Evolutionary conservation across 305 asterid species (phyloP).

Genomic region (Rubia balearica): DNA sequence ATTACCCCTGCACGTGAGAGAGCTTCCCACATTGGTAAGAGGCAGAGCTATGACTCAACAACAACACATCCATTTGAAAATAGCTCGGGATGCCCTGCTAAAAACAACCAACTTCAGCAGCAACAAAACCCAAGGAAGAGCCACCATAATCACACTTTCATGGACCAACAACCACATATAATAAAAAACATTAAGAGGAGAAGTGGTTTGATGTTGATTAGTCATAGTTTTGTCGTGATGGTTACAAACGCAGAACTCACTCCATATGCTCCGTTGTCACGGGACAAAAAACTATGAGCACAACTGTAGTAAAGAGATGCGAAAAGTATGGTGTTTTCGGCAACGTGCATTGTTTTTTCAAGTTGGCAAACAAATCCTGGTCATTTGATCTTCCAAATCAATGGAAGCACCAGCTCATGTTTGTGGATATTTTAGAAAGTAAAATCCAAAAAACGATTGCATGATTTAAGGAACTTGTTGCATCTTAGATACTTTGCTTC

Average conservation of each 20-base stretch:
- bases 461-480: background rate
- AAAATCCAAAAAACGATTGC: background rate
- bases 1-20: too few relatives aligned
- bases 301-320: background rate
- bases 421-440: background rate
- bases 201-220: background rate
- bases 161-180: too few relatives aligned
- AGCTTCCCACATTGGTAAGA: too few relatives aligned
- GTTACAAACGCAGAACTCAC: background rate
- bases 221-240: constrained; percentile 4
- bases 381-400: background rate
- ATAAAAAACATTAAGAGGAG: background rate
- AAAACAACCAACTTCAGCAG: too few relatives aligned
- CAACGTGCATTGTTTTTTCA: constrained; percentile 3
- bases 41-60: too few relatives aligned
- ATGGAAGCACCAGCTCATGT: background rate
- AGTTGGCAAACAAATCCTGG: background rate
- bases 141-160: too few relatives aligned
- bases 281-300: background rate
- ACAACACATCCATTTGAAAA: too few relatives aligned
- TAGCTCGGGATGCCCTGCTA: too few relatives aligned
- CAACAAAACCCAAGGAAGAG: too few relatives aligned
- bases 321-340: background rate
- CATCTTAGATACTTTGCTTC: background rate
- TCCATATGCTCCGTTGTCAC: background rate